Base-by-base conservation (phyloP, 2,329 filamentous ascomycete species). In the Talaromyces sp. region DNA sequence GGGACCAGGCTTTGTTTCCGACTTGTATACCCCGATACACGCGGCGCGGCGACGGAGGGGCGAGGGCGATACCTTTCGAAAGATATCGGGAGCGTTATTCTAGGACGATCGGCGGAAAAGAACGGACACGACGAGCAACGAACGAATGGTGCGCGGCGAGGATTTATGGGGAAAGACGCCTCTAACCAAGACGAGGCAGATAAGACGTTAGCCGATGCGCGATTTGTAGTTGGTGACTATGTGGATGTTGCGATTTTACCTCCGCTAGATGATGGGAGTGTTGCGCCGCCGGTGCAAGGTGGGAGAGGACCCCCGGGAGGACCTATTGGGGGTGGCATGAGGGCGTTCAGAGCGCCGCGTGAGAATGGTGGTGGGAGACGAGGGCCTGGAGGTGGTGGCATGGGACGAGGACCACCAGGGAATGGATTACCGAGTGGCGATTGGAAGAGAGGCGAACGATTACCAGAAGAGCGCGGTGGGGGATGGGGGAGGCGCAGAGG, bases 171-270 rank as follows among this genome's bases (percentile, higher is more conserved):
- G 82, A 54, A 76, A 86, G 62, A 83, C 83, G 8, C 3, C 16
- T 61, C 31, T 14, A 13, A 49, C 10, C 27, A n/a, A 39, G 85
- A 85, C 6, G 88, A 91, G 33, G 85, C 87, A 11, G 83, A 88
- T 33, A 94, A 90, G 80, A 93, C 91, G 9, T 79, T 98, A 37
- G 83, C 83, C 43, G 91, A 96, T 62, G 88, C 86, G 39, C 86
- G 89, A 24, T 96, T 97, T 72, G 90, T 97, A 11, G 90, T 95
- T 68, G 94, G 94, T 0, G 94, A 98, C 77, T 96, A 90, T 73
- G 84, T 98, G 47, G 89, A 90, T 65, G 94, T 91, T 75, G 91
- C 92, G 5, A 88, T 97, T 66, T 81, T 94, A 64, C 89, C 91
- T 49, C 91, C 92, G 0, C 80, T 90, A 31, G 81, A 86, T 37